Evolutionary conservation across 148 eudicot species (phyloP), one percentile per base, ranked within the genome.

Genomic region (Camellia granthamiana): DNA sequence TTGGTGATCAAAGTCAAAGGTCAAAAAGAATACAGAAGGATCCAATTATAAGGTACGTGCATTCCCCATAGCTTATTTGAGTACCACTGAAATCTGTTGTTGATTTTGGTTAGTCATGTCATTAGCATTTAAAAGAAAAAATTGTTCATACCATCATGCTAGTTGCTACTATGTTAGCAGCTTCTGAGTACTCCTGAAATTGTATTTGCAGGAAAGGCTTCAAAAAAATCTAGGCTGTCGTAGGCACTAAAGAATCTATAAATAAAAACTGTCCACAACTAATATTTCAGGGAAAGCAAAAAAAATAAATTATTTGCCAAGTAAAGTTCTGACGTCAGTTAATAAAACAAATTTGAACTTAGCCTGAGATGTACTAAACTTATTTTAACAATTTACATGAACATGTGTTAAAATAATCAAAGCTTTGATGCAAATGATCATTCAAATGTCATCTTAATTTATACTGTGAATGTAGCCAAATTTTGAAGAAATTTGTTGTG

Each of bases 1-100:
- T 73, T 49, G 90, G 90, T 56, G 83, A 83, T 78, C 75, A n/a
- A 85, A 81, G 88, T 74, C 76, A 69, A 65, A 83, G 71, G 82
- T 71, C 78, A 15, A 49, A 55, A 76, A 85, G 86, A 80, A 58
- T 52, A n/a, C 74, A 56, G 42, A 85, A 81, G 80, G 90, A 87
- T 76, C 85, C 88, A 75, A 77, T 87, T 72, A 81, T 83, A 78
- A 85, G 90, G 88, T 85, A 79, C 66, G 23, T 21, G 21, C 6
- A 12, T 74, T 79, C 60, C 14, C 19, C 19, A 14, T 47, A 7
- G 46, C 19, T 47, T 30, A 46, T 64, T 10, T 21, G 14, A 51
- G 66, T 2, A 61, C 67, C 38, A 60, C 3, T 46, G 69, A 13
- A 49, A 46, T 47, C 70, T 77, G 62, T 55, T 74, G n/a, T 6